Evolutionary conservation across 768 basidiomycete genomes (phyloP).

Genomic region (Suillus paluster): DNA sequence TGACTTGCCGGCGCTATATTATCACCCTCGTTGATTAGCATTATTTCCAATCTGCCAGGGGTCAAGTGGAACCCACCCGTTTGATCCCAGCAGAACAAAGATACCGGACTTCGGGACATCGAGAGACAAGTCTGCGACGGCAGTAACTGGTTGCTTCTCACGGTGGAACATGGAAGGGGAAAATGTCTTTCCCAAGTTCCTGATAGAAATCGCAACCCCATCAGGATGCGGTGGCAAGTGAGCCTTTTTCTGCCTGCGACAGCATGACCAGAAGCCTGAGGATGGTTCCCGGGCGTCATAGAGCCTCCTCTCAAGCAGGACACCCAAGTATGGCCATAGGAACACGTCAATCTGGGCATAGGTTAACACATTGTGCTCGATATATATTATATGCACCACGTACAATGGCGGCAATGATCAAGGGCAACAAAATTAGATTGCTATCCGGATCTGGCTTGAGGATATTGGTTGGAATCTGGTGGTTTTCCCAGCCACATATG

Average conservation of each 20-base stretch:
- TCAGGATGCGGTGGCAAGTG: constrained; percentile 34
- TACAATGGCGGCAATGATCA: constrained; percentile 70
- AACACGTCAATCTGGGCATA: constrained; percentile 63
- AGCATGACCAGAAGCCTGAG: constrained; percentile 27
- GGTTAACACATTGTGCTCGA: background rate
- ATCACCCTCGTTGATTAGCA: background rate
- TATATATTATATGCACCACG: constrained; percentile 23
- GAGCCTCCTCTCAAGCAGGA: constrained; percentile 58
- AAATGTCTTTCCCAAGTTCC: constrained; percentile 63
- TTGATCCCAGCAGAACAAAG: constrained; percentile 78
- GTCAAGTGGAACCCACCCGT: constrained; percentile 49
- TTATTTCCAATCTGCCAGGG: background rate
- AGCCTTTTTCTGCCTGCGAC: constrained; percentile 17
- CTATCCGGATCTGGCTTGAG: constrained; percentile 65
- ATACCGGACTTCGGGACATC: constrained; percentile 75
- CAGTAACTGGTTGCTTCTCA: constrained; percentile 55
- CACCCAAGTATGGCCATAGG: constrained; percentile 72
- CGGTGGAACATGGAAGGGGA: constrained; percentile 50
- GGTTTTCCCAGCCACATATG: constrained; percentile 69
- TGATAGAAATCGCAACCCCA: constrained; percentile 63
- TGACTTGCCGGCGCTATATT: constrained; percentile 73
- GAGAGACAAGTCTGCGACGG: constrained; percentile 67
- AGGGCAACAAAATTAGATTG: constrained; percentile 54
- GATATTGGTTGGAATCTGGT: constrained; percentile 56
- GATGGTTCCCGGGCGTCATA: constrained; percentile 60